Evolutionary conservation across 306 rosid genomes (phyloP), one percentile per base, ranked within the genome.

Genomic region (Fagus sylvatica): DNA sequence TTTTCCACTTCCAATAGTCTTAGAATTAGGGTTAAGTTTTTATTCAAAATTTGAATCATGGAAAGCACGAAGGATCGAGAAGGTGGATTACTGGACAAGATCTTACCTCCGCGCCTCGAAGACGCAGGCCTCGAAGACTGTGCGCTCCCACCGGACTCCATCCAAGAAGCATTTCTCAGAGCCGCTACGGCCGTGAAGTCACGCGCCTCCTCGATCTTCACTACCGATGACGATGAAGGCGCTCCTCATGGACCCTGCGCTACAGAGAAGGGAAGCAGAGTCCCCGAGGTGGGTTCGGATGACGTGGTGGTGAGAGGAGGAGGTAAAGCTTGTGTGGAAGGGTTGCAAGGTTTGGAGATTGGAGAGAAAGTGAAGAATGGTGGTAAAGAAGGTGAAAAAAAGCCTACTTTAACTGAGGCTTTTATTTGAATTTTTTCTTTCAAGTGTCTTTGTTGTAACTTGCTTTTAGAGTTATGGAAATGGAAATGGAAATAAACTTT

Each of bases 61-160:
- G 89, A 88, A 81, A 54, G 87, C 15, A 64, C 79, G 1, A 60
- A 80, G 7, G 86, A 85, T 30, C 74, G 84, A 66, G 76, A 74
- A 67, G 42, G 76, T 1, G 84, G 80, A 2, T 41, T 88, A 2
- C 84, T 89, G 33, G 84, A 88, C 61, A 83, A 70, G 60, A 86
- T 95, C 79, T 51, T 82, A 36, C 98, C 98, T 28, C 99, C 97
- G 0, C 94, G 96, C 5, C 82, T 93, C 5, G 91, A 93, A 83
- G 98, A 93, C 66, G 98, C 99, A 0, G 97, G 94, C 54, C 99
- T 95, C 70, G 97, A 93, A 79, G 93, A 95, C 71, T 88, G 93
- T 16, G 96, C 98, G 3, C 97, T 91, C 2, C 93, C 96, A 0
- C 93, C 91, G 2, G 91, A 91, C 40, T 88, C 91, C 15, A 93